phyloP scores from a whole-genome alignment of 805 yeast species.

The Cyberlindnera euphorbiae region DNA sequence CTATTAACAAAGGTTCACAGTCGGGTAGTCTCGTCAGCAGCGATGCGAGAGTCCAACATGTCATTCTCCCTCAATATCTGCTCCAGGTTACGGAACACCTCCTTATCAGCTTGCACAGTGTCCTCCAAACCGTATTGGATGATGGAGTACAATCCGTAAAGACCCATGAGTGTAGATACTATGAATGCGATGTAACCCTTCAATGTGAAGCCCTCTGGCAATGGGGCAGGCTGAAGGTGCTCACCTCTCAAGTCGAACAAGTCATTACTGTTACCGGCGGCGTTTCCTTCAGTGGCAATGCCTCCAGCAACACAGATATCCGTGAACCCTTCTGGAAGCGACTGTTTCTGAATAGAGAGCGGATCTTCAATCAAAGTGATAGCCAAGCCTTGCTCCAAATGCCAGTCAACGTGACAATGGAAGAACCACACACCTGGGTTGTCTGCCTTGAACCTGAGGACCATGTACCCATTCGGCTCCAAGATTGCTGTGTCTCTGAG shows the following conservation, averaged over 20 bases:
- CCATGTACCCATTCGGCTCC: conserved; percentile 80
- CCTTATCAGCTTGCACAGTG: conserved; percentile 44
- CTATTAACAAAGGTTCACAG: too few species aligned
- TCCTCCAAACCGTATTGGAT: conserved; percentile 64
- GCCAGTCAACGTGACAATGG: conserved; percentile 99
- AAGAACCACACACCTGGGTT: conserved; percentile 99
- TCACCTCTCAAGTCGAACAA: conserved; percentile 61
- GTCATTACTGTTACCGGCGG: conserved; percentile 55
- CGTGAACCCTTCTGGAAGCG: conserved; percentile 44
- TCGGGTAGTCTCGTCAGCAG: conserved; percentile 9
- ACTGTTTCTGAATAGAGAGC: conserved; percentile 40
- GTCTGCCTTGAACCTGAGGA: conserved; percentile 81
- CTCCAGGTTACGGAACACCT: conserved; percentile 34
- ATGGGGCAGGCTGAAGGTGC: conserved; percentile 51
- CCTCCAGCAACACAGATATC: conserved; percentile 44
- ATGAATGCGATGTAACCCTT: conserved; percentile 65
- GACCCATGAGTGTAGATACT: conserved; percentile 48
- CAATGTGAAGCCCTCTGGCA: conserved; percentile 66
- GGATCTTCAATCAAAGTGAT: conserved; percentile 83
- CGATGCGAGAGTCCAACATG: conserved; percentile 10
- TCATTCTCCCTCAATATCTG: conserved; percentile 28
- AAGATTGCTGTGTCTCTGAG: conserved; percentile 78
- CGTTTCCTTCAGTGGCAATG: conserved; percentile 55
- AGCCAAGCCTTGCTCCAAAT: conserved; percentile 90
- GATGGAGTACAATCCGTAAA: conserved; percentile 57